Conservation (phyloP, 805 yeast species). For the Pichia californica region DNA sequence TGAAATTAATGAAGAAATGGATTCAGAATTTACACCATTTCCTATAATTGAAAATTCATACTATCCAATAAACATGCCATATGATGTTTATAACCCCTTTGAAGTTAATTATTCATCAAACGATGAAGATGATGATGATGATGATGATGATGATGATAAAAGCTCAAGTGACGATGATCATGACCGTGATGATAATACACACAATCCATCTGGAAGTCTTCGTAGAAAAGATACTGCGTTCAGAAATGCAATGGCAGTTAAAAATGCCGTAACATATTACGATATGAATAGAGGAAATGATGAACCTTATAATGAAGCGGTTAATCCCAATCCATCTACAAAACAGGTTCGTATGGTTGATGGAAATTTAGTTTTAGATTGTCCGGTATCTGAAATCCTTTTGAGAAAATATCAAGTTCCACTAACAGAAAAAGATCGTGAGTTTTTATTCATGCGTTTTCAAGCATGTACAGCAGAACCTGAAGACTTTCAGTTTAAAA, state of each 20-base stretch:
- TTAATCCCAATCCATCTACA: constrained; percentile 19
- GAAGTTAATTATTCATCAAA: constrained; percentile 20
- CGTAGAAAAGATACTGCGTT: constrained; percentile 10
- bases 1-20: constrained; percentile 15
- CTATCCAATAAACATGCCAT: constrained; percentile 28
- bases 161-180: constrained; percentile 8
- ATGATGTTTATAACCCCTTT: constrained; percentile 27
- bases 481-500: constrained; percentile 48
- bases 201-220: background rate
- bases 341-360: constrained; percentile 48
- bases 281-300: background rate
- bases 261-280: constrained; percentile 13
- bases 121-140: constrained; percentile 13
- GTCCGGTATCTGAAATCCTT: constrained; percentile 75
- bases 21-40: constrained; percentile 29
- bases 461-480: constrained; percentile 95
- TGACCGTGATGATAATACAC: constrained; percentile 5
- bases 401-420: constrained; percentile 43
- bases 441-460: constrained; percentile 83
- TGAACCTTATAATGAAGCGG: background rate
- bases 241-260: constrained; percentile 13
- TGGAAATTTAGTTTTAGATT: constrained; percentile 82
- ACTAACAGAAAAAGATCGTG: constrained; percentile 41
- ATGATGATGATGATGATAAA: background rate
- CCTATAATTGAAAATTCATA: constrained; percentile 29